Evolutionary conservation across 208 protist genomes (phyloP).

Genomic region (Acanthamoeba lugdunensis): DNA sequence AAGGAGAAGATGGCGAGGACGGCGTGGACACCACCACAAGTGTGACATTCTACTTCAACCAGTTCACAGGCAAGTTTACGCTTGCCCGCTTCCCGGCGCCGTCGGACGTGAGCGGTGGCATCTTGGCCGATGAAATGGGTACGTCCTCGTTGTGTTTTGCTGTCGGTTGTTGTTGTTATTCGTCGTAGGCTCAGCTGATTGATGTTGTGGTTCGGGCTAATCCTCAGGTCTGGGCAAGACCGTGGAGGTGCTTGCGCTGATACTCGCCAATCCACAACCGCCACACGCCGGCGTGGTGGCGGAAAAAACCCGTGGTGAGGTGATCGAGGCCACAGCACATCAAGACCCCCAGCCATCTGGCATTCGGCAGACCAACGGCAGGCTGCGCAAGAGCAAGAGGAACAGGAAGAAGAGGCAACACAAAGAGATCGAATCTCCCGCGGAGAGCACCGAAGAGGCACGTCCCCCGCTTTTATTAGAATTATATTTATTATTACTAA

Average conservation of each 20-base stretch:
- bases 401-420: slow-evolving; percentile 38
- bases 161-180: not conserved
- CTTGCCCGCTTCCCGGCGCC: not conserved
- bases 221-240: slow-evolving; percentile 52
- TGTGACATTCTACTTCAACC: slow-evolving; percentile 44
- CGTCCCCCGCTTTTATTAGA: no score
- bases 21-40: not conserved
- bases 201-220: not conserved
- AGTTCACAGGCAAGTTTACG: slow-evolving; percentile 51
- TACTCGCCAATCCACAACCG: slow-evolving; percentile 29
- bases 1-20: not conserved
- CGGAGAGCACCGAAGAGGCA: not conserved
- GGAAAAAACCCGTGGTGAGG: no score
- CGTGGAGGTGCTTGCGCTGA: slow-evolving; percentile 57
- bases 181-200: not conserved
- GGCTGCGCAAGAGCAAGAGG: not conserved
- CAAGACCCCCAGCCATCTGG: not conserved
- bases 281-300: no score
- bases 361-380: slow-evolving; percentile 4
- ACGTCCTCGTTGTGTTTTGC: not conserved
- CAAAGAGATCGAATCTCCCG: not conserved
- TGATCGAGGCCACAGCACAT: not conserved
- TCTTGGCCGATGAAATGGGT: slow-evolving; percentile 65
- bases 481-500: no score
- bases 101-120: not conserved